phyloP scores from a whole-genome alignment of 164 flowering plant species.

The Euptelea pleiosperma region DNA sequence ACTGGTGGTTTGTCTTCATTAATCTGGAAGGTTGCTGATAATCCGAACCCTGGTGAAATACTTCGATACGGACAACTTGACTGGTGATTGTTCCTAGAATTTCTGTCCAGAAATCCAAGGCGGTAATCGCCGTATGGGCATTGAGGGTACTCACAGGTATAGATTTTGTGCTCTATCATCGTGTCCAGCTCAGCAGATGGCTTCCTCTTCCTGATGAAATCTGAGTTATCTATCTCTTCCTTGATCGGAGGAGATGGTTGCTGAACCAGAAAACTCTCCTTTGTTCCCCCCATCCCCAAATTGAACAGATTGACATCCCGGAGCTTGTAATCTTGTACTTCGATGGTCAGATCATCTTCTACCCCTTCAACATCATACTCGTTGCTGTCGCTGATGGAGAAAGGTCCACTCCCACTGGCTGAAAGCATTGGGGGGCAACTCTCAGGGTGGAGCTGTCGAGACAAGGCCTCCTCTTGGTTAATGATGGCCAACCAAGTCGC shows the following conservation, averaged over 20 bases:
- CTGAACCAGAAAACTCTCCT: conserved; percentile 17
- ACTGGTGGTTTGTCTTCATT: conserved; percentile 27
- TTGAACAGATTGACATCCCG: conserved; percentile 25
- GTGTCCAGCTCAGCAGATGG: conserved; percentile 23
- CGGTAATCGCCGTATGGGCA: conserved; percentile 47
- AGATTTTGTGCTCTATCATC: conserved; percentile 37
- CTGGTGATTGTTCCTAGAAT: conserved; percentile 55
- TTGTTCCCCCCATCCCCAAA: conserved; percentile 17
- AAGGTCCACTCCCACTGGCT: conserved; percentile 31
- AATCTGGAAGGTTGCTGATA: conserved; percentile 22
- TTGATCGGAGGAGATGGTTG: conserved; percentile 27
- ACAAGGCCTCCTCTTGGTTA: conserved; percentile 51
- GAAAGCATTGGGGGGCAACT: conserved; percentile 34
- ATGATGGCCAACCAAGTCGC: conserved; percentile 62
- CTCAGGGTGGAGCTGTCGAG: conserved; percentile 46
- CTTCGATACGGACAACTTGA: conserved; percentile 37
- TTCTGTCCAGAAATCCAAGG: conserved; percentile 45
- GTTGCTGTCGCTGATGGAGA: conserved; percentile 20
- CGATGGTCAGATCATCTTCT: conserved; percentile 29
- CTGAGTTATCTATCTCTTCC: conserved; percentile 25
- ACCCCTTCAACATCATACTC: conserved; percentile 50
- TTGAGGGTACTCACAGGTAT: conserved; percentile 37
- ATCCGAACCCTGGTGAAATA: conserved; percentile 21
- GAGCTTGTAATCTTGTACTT: conserved; percentile 35
- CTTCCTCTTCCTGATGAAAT: conserved; percentile 45